phyloP scores from a whole-genome alignment of 2,329 filamentous ascomycete genomes.

The Ophiosphaerella narmari region DNA sequence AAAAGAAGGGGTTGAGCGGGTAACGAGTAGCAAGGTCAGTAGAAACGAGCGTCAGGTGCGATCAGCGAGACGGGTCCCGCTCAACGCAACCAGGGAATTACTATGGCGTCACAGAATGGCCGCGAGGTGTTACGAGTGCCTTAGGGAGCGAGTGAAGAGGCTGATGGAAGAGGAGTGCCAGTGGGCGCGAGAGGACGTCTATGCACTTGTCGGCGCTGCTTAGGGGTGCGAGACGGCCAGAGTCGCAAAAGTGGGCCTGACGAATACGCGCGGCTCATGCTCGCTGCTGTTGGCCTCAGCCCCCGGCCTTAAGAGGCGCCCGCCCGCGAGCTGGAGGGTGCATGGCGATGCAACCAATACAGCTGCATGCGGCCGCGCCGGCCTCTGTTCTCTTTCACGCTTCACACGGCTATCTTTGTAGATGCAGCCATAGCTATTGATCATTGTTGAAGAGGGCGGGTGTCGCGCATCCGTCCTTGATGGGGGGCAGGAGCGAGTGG shows the following conservation, averaged over 20 bases:
- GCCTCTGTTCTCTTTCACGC: not conserved
- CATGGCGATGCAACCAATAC: not conserved
- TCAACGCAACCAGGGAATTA: conserved; percentile 22
- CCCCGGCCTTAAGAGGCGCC: conserved; percentile 19
- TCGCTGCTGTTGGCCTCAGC: conserved; percentile 1
- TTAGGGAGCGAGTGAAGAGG: conserved; percentile 31
- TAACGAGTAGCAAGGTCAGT: conserved; percentile 32
- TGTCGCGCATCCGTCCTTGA: conserved; percentile 10
- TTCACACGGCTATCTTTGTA: too few species aligned
- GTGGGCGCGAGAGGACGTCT: conserved; percentile 22
- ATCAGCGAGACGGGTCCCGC: conserved; percentile 30
- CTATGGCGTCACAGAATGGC: conserved; percentile 23
- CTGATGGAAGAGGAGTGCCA: conserved; percentile 23
- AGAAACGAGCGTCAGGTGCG: conserved; percentile 37
- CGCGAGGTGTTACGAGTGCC: conserved; percentile 23
- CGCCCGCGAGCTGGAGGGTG: conserved; percentile 7
- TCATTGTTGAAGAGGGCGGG: too few species aligned
- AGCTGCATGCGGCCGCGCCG: conserved; percentile 2
- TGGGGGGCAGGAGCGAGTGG: conserved; percentile 4
- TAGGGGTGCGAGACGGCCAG: conserved; percentile 38
- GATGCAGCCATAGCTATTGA: too few species aligned
- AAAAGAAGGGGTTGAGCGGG: conserved; percentile 21
- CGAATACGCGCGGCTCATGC: conserved; percentile 26
- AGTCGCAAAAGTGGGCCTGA: conserved; percentile 30
- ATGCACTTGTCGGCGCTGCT: conserved; percentile 18